These are phyloP conservation scores for Trypanosoma theileri DNA, from an alignment of 208 protist genomes.

Conservation along the genomic window DNA sequence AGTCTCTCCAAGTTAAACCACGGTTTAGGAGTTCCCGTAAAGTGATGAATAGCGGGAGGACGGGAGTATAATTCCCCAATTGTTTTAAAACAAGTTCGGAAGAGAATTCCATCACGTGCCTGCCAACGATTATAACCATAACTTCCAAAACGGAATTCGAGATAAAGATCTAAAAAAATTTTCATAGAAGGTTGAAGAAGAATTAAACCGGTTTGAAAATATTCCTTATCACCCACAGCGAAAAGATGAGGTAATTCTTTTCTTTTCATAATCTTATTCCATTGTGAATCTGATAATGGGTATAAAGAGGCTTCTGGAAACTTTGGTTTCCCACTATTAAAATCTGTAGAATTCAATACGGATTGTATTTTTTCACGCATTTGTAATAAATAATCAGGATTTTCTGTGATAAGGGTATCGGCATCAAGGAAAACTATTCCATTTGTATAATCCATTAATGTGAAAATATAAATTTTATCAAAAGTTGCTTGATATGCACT, in stretches of 20 bases:
- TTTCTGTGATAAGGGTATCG: slow-evolving; percentile 24
- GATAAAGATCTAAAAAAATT: slow-evolving; percentile 31
- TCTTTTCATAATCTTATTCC: slow-evolving; percentile 1
- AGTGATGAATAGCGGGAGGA: slow-evolving; percentile 20
- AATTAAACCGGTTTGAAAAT: slow-evolving; percentile 35
- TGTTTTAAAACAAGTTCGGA: slow-evolving; percentile 25
- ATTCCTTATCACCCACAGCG: slow-evolving; percentile 21
- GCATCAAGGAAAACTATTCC: slow-evolving; percentile 37
- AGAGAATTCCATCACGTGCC: slow-evolving; percentile 32
- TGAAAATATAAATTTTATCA: slow-evolving; percentile 38
- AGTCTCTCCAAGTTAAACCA: slow-evolving; percentile 30
- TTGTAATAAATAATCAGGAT: slow-evolving; percentile 23
- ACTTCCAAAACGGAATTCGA: slow-evolving; percentile 31
- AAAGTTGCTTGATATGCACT: slow-evolving; percentile 31
- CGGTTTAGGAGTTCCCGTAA: slow-evolving; percentile 27
- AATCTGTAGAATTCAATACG: slow-evolving; percentile 5
- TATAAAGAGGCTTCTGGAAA: neutral
- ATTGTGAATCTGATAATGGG: neutral
- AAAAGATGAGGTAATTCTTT: slow-evolving; percentile 15
- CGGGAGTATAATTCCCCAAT: slow-evolving; percentile 1
- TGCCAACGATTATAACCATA: slow-evolving; percentile 25
- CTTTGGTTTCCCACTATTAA: neutral
- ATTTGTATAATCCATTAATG: slow-evolving; percentile 26
- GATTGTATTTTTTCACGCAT: neutral
- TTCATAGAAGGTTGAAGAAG: slow-evolving; percentile 29